These are phyloP conservation scores for Pestalotiopsis sp. DNA, from an alignment of 2,329 filamentous ascomycete genomes.

Conservation along the genomic window DNA sequence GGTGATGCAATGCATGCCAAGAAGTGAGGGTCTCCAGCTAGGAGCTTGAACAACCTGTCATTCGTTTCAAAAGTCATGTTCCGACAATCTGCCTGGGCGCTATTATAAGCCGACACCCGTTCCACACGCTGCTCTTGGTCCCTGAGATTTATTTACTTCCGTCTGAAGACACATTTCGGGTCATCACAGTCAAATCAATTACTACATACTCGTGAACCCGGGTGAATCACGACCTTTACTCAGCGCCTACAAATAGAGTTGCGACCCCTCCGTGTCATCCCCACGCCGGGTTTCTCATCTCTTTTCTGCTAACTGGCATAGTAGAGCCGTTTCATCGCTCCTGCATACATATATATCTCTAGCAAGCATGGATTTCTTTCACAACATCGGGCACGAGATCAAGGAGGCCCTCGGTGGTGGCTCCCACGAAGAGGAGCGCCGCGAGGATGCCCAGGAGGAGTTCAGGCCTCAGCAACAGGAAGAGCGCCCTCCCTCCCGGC, in stretches of 20 bases:
- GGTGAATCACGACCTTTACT: not conserved
- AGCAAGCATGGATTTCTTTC: conserved; percentile 44
- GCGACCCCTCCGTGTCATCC: not conserved
- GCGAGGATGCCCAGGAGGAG: conserved; percentile 27
- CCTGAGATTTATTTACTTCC: not conserved
- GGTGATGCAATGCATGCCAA: not conserved
- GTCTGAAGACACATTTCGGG: not conserved
- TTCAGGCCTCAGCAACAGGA: conserved; percentile 27
- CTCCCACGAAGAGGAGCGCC: conserved; percentile 37
- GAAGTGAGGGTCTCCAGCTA: not conserved
- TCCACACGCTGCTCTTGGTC: not conserved
- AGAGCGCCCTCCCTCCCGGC: conserved; percentile 15
- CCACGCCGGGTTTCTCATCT: not conserved
- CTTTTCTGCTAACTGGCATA: not conserved
- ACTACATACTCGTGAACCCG: not conserved
- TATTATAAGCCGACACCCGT: not conserved
- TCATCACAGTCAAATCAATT: not conserved
- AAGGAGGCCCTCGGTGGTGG: conserved; percentile 43
- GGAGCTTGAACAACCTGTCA: not conserved
- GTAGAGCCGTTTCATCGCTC: not conserved
- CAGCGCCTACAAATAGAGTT: not conserved
- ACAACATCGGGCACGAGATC: conserved; percentile 47
- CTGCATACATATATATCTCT: not conserved
- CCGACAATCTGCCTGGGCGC: not conserved
- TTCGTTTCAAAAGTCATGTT: not conserved